Evolutionary conservation across 2,329 filamentous ascomycete genomes (phyloP), one percentile per base, ranked within the genome.

Genomic region (Exophiala calicioides): DNA sequence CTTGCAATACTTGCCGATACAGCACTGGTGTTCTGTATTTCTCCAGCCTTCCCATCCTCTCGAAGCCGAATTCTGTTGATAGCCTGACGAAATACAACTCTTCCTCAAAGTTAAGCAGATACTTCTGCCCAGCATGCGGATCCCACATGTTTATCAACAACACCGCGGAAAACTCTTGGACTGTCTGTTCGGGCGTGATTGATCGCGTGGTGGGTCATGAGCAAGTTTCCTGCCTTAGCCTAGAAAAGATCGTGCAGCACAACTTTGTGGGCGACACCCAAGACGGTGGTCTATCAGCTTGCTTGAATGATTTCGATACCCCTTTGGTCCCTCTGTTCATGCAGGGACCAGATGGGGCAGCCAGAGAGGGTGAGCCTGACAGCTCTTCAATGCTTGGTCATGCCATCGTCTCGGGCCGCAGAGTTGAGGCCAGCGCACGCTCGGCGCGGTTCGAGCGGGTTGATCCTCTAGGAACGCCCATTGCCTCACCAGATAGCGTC

Each of bases 1-100:
- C 80, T 57, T 81, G 78, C 65, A 61, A 62, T 48, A 67, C 62
- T 19, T 81, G 77, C 60, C 71, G 77, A 12, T 66, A 66, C 34
- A 65, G 68, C 21, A 73, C 72, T 13, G 78, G 78, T 15, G 63
- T 72, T 8, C 63, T 78, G 6, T 72, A 65, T 44, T 64, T 66
- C 16, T 71, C 70, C n/a, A 71, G 73, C 45, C 64, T 73, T 18
- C 55, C 60, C 8, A 58, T 79, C 15, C 66, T 68, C 7, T 42
- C 60, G 16, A 57, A 58, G 19, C 67, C 69, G 20, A 35, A 62
- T 1, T 55, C 61, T 2, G 55, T 73, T 21, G 52, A 62, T 10
- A 56, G 60, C 5, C 64, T 78, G 3, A 68, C 62, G 4, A 51
- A 64, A 36, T 80, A 77, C 55, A 56, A 62, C 12, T 69, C 73